Base-by-base conservation (phyloP, 2,329 filamentous ascomycete genomes). In the Ophiostoma ulmi region DNA sequence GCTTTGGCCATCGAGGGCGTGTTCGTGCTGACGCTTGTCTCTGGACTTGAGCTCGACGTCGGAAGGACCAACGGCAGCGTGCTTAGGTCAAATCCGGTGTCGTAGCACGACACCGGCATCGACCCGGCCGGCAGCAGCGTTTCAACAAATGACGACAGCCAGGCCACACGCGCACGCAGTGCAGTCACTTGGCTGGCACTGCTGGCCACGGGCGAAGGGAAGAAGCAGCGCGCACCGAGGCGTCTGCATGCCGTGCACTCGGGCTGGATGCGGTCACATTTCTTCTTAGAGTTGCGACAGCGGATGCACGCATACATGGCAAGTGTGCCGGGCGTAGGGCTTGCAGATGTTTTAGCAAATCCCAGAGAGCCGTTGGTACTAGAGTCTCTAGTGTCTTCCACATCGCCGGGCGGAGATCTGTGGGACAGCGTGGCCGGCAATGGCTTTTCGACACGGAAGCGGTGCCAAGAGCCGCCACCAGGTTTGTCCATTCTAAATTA, bases 261-360 rank as follows among this genome's bases (percentile, higher is more conserved):
- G 35, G 79, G 81, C 72, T 79, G 79, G 0, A 80, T 81, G 52
- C 80, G 77, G 65, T 79, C 81, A 74, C 81, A 83, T 71, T 80
- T 81, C 77, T 83, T 83, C 76, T 83, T 83, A 75, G 82, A 81
- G 73, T 76, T 78, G 65, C 81, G 80, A 74, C 81, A 83, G 52
- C 81, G 78, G 69, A 81, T 80, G 73, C 81, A 83, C 65, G 69
- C 69, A 38, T 70, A 70, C 65, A 70, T 68, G 20, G 69, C 69
- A 14, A 81, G 78, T 17, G 63, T 61, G 10, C 69, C 69, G 44
- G 67, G 22, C 14, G 39, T 48, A 3, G 35, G 66, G 67, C 68
- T 69, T 20, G 39, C 48, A 17, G 36, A 58, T 10, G 44, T 1
- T 6, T n/a, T 7, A n/a, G 5, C 38, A 39, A 48, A 31, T 31